phyloP scores from a whole-genome alignment of 257 asterid species.

The Salvia hispanica region DNA sequence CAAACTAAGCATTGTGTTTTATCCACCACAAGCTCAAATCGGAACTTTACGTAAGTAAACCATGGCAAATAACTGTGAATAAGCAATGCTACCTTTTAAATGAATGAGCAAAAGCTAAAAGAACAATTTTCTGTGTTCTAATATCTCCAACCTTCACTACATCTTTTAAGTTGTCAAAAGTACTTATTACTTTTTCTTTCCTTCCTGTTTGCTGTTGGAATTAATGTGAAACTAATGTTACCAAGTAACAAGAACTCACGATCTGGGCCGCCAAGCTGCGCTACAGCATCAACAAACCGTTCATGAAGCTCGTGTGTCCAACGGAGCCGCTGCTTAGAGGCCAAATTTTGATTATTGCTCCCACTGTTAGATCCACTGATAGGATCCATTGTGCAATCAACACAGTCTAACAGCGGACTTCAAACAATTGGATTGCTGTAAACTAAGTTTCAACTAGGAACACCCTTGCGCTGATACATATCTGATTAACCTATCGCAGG shows the following conservation, averaged over 20 bases:
- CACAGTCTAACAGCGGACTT: conserved; percentile 45
- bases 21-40: conserved; percentile 19
- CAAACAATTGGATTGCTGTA: conserved; percentile 33
- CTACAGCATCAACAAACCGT: conserved; percentile 92
- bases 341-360: conserved; percentile 60
- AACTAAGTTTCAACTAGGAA: conserved; percentile 49
- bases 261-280: conserved; percentile 99
- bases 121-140: background rate
- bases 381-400: conserved; percentile 58
- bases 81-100: background rate
- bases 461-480: conserved; percentile 41
- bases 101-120: conserved; percentile 1
- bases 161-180: conserved; percentile 10
- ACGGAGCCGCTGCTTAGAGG: conserved; percentile 95
- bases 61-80: conserved; percentile 4
- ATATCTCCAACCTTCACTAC: background rate
- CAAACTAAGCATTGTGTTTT: background rate
- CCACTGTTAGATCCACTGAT: conserved; percentile 51
- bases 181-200: background rate
- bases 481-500: conserved; percentile 35
- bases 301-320: conserved; percentile 98
- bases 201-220: background rate
- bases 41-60: background rate
- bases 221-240: conserved; percentile 18
- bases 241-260: conserved; percentile 56